Conservation (phyloP, 148 eudicot genomes). For the Chenopodium quinoa region DNA sequence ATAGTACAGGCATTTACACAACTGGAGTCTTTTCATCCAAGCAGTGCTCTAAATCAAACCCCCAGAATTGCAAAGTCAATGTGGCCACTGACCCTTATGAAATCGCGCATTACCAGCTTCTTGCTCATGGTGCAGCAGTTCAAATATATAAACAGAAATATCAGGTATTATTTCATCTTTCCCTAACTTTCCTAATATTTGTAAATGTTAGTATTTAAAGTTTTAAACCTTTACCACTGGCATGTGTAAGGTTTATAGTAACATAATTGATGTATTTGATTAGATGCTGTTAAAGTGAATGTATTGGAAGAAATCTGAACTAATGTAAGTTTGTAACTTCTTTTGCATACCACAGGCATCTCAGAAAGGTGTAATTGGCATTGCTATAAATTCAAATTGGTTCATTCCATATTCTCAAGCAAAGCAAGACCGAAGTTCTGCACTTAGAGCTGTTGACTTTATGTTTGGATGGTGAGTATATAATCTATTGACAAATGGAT, state of each 20-base stretch:
- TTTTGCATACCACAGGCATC: constrained; percentile 25
- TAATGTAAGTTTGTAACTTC: not conserved
- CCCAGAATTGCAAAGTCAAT: constrained; percentile 32
- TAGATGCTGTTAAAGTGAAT: not conserved
- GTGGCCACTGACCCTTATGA: constrained; percentile 41
- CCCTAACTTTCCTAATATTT: not conserved
- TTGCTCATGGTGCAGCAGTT: constrained; percentile 53
- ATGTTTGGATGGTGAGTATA: constrained; percentile 53
- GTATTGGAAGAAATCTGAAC: constrained; percentile 7
- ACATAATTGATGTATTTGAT: not conserved
- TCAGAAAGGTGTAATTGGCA: constrained; percentile 58
- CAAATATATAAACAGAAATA: constrained; percentile 38
- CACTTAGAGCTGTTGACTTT: constrained; percentile 50
- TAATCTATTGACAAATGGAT: not conserved
- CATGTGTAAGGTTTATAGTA: not conserved
- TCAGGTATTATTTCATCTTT: constrained; percentile 33
- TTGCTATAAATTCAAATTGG: constrained; percentile 43
- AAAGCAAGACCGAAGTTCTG: constrained; percentile 24
- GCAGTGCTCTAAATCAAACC: constrained; percentile 32
- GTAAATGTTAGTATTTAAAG: too few relatives aligned
- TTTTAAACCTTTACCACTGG: too few relatives aligned
- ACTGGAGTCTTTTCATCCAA: constrained; percentile 36
- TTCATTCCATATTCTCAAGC: constrained; percentile 39
- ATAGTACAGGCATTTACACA: constrained; percentile 14
- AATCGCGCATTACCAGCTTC: constrained; percentile 47